Base-by-base conservation (phyloP, 2,329 filamentous ascomycete species). In the Phyllosticta ampelicida region DNA sequence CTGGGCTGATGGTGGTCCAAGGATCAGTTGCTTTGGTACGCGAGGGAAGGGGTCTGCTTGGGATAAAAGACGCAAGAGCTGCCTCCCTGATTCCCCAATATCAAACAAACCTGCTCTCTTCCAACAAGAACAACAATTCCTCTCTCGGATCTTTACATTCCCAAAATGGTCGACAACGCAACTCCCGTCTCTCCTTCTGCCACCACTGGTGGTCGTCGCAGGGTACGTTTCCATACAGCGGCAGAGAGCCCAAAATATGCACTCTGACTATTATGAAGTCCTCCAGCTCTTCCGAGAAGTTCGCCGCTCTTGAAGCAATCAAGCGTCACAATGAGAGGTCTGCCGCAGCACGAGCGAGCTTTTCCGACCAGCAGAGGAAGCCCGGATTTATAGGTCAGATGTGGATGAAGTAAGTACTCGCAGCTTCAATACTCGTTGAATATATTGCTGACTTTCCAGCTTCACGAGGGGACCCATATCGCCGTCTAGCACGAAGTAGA, bases 341-440 rank as follows among this genome's bases (percentile, higher is more conserved):
- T 9, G 30, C 55, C 5, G 55, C 53, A 10, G 49, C 54, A 8
- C 55, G 59, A 9, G 56, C 55, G 16, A 60, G 59, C 51, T 58
- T 60, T 48, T 30, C 48, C 2, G 59, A 60, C 6, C 59, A 60
- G 52, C 28, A 53, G 4, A 48, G 48, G 10, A 49, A 53, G 19
- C 55, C 55, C 19, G 59, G 59, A 16, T 55, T 58, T n/a, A 44
- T 60, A 8, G 59, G 59, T 13, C 53, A 59, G 51, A 21, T 58
- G 28, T 60, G 59, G 59, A 51, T 55, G 9, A 53, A 59, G 59
- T 60, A 48, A 53, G 58, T 18, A n/a, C n/a, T n/a, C n/a, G n/a
- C n/a, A n/a, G n/a, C n/a, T n/a, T n/a, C n/a, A n/a, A n/a, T n/a
- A n/a, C n/a, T n/a, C n/a, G n/a, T n/a, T n/a, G 5, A 4, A 1